Evolutionary conservation across 1,139 yeast genomes (phyloP), one percentile per base, ranked within the genome.

Genomic region (Scheffersomyces quercinus): DNA sequence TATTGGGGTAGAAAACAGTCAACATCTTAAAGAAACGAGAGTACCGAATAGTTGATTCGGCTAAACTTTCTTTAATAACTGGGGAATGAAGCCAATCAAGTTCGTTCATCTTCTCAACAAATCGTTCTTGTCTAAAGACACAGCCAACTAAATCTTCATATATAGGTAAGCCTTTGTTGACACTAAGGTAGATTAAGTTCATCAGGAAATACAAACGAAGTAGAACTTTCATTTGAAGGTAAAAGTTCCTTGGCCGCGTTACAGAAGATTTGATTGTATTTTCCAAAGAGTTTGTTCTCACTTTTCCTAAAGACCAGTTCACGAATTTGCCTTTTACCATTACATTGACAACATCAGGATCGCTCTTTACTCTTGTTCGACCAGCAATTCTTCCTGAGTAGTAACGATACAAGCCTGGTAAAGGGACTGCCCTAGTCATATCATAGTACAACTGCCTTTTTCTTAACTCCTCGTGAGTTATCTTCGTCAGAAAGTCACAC

Each of bases 81-180:
- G 62, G 60, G 2, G 64, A 58, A 28, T 53, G 52, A 3, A 69
- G 42, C 70, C 70, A 67, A 43, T 67, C 59, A 7, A 65, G 43
- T 4, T 52, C 45, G 39, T 59, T 61, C 60, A 71, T 66, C 40
- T 63, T 63, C 24, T 53, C 58, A 8, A 60, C 56, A 45, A 70
- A 71, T 12, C 56, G 41, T 36, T 62, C 62, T 46, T 71, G 75
- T 10, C 69, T 54, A 12, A 56, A 14, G 10, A 68, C 65, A 40
- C 67, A 60, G 0, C 65, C 66, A 11, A 65, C 68, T 36, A 71
- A 53, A 46, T 69, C 68, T 42, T 62, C 66, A 35, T 55, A 58
- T 39, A 60, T 49, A 20, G 49, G 49, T 16, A 56, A 46, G n/a
- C 35, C 24, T 8, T 13, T 20, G 20, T 31, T 10, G 15, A 58